A percentile compares a stretch with the other conserved stretches of the same genome.
Conservation (phyloP, 192 early-diverging fungal species). For the Entomortierella parvispora region DNA sequence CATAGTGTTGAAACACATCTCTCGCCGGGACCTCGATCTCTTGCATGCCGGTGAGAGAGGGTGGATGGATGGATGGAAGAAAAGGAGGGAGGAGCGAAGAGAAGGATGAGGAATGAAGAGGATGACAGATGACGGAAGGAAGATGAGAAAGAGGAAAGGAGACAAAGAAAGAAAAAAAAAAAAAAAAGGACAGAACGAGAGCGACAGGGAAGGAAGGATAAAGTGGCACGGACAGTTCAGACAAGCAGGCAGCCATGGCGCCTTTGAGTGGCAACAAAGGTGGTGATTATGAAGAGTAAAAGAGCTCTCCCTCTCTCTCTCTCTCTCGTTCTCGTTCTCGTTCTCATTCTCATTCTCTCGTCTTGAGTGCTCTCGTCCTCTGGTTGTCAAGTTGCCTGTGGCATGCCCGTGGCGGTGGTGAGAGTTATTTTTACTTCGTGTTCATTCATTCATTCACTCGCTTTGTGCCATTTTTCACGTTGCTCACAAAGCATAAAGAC, state of each 20-base stretch:
- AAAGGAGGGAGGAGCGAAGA: background rate
- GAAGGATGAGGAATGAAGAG: background rate
- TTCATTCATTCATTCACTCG: no score
- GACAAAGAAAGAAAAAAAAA: background rate
- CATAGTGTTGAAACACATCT: constrained; percentile 85
- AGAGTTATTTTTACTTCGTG: no score
- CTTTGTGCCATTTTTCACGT: no score
- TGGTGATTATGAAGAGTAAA: no score
- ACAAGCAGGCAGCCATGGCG: background rate
- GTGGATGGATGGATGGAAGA: background rate
- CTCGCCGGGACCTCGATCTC: constrained; percentile 82
- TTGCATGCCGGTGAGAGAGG: constrained; percentile 63
- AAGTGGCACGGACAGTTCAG: background rate
- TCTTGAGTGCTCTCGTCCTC: no score
- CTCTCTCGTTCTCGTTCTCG: no score
- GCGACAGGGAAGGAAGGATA: background rate
- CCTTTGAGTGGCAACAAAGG: background rate
- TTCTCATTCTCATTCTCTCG: no score
- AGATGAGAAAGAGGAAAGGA: background rate
- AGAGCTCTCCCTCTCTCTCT: no score
- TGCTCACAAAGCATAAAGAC: no score
- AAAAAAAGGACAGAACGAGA: background rate
- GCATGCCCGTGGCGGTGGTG: no score
- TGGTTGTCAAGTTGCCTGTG: no score
- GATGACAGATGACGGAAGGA: background rate